phyloP scores from a whole-genome alignment of 1,139 yeast species.

The Blastobotrys petasosporus region DNA sequence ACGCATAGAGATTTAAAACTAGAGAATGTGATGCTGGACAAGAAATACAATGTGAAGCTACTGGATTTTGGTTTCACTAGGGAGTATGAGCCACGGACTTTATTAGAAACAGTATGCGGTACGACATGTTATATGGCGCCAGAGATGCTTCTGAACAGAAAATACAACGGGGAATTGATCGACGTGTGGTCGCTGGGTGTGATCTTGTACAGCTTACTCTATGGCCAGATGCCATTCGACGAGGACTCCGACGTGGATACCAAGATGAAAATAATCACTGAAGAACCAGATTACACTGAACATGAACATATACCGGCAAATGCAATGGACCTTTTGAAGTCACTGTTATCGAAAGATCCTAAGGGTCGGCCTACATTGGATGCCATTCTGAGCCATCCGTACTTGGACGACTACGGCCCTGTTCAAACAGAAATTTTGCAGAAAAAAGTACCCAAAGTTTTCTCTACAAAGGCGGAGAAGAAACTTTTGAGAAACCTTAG shows the following conservation, averaged over 20 bases:
- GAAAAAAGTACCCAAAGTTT: slow-evolving; percentile 36
- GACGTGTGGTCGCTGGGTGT: slow-evolving; percentile 95
- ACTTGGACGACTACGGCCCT: slow-evolving; percentile 48
- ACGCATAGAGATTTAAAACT: slow-evolving; percentile 87
- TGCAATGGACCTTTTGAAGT: slow-evolving; percentile 46
- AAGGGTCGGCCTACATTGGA: slow-evolving; percentile 52
- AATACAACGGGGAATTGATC: slow-evolving; percentile 72
- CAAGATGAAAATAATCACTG: slow-evolving; percentile 53
- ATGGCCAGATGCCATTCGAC: slow-evolving; percentile 89
- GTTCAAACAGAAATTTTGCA: slow-evolving; percentile 39
- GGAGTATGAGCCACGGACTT: slow-evolving; percentile 54
- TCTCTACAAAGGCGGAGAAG: slow-evolving; percentile 61
- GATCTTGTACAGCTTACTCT: slow-evolving; percentile 80
- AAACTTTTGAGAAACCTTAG: slow-evolving; percentile 58
- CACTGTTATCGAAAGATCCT: slow-evolving; percentile 63
- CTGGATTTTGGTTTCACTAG: slow-evolving; percentile 94
- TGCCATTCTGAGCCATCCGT: slow-evolving; percentile 58
- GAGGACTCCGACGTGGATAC: slow-evolving; percentile 67
- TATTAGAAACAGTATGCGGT: slow-evolving; percentile 83
- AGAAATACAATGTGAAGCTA: slow-evolving; percentile 60
- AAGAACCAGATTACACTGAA: slow-evolving; percentile 52
- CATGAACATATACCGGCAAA: slow-evolving; percentile 40
- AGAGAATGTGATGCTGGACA: slow-evolving; percentile 77
- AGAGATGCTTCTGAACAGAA: slow-evolving; percentile 61
- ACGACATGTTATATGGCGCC: slow-evolving; percentile 98